Base-by-base conservation (phyloP, 257 asterid genomes). In the Solanum pinnatisectum region DNA sequence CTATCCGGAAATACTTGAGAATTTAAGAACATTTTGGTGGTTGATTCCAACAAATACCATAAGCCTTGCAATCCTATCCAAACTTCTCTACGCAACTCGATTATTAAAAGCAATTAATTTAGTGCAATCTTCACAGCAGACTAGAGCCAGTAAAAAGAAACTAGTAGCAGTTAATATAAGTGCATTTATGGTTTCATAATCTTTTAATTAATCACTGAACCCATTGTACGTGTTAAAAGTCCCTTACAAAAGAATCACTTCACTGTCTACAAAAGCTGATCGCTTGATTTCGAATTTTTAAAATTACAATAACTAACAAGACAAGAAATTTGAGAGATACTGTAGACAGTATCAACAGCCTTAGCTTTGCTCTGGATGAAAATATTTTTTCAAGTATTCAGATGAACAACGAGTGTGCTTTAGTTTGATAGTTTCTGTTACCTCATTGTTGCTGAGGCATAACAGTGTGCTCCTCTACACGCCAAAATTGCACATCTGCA, bases 401-500 rank as follows among this genome's bases (percentile, higher is more conserved):
- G 86, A 89, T 85, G 83, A 86, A 87, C 72, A 87, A 78, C 49
- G 73, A 88, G 86, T 81, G 85, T 22, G 88, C 86, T 56, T 84
- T 84, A 87, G 88, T 63, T 63, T 63, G 71, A 63, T n/a, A 63
- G 71, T 87, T 49, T 79, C 83, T 88, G 72, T 83, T 70, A 76
- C 93, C 89, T 91, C 83, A 42, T 52, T n/a, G 70, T 42, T 22
- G 90, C 46, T 83, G 86, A 25, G 83, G 90, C 88, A 81, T 84
- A 40, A 67, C 42, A 25, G 87, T 20, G 88, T 87, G 88, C 87
- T 88, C 42, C 88, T 89, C 92, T 91, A 97, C 96, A 97, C 93
- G 88, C 99, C 99, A 86, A 97, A 97, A 91, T 97, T 97, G 98
- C 99, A 97, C 97, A 92, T 94, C 92, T 96, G 99, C 94, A 97